These are phyloP conservation scores for Arthrobotrys entomopaga DNA, from an alignment of 2,329 filamentous ascomycete genomes.

Conservation along the genomic window DNA sequence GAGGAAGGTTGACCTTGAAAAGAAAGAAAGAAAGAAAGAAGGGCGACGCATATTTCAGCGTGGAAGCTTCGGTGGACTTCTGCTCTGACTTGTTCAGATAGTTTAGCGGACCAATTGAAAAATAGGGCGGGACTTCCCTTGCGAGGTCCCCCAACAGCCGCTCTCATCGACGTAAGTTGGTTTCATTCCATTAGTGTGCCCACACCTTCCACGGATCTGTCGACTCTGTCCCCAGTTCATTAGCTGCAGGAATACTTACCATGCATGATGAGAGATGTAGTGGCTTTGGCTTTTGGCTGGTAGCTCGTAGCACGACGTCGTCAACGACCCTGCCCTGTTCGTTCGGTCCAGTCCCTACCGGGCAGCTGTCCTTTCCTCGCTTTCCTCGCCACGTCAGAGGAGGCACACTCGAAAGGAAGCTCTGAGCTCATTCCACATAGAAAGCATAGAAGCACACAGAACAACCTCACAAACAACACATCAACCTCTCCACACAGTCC, in stretches of 20 bases:
- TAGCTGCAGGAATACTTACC: constrained; percentile 19
- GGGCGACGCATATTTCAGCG: constrained; percentile 33
- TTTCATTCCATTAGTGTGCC: constrained; percentile 19
- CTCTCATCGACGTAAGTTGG: constrained; percentile 43
- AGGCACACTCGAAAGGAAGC: constrained; percentile 23
- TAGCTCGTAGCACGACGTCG: constrained; percentile 14
- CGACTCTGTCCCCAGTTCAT: constrained; percentile 29
- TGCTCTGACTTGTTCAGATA: constrained; percentile 55
- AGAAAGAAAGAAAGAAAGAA: constrained; percentile 45
- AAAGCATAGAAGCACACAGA: constrained; percentile 25
- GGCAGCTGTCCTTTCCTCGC: constrained; percentile 27
- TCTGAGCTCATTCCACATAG: constrained; percentile 28
- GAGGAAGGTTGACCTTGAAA: constrained; percentile 37
- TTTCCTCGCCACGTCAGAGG: constrained; percentile 45
- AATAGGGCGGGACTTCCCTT: constrained; percentile 43
- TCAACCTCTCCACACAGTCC: background rate
- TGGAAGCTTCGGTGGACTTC: constrained; percentile 54
- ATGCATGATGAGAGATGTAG: constrained; percentile 32
- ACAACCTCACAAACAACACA: constrained; percentile 41
- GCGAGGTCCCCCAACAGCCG: constrained; percentile 45
- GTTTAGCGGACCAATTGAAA: constrained; percentile 55
- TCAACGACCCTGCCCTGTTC: constrained; percentile 2
- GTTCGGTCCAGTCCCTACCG: constrained; percentile 18
- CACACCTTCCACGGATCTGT: constrained; percentile 23
- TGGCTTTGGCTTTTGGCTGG: constrained; percentile 39